These are phyloP conservation scores for Draba incana DNA, from an alignment of 345 rosid species.

Conservation along the genomic window DNA sequence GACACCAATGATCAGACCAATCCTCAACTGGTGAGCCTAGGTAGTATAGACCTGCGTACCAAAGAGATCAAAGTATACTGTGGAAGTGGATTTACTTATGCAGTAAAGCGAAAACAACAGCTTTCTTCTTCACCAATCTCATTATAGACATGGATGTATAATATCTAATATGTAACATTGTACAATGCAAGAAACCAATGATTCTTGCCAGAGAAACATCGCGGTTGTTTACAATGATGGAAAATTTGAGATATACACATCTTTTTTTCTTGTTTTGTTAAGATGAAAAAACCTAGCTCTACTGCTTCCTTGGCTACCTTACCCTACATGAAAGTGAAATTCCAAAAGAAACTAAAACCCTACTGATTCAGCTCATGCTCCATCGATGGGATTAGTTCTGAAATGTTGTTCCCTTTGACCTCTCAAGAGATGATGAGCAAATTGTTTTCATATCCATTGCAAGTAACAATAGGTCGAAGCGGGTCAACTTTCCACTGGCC, in stretches of 20 bases:
- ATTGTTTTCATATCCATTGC: slow-evolving; percentile 74
- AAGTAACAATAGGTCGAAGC: slow-evolving; percentile 71
- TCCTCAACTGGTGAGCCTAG: slow-evolving; percentile 54
- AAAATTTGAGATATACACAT: slow-evolving; percentile 31
- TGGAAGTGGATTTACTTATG: slow-evolving; percentile 88
- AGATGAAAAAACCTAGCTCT: slow-evolving; percentile 22
- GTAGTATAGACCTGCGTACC: slow-evolving; percentile 21
- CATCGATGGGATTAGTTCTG: slow-evolving; percentile 17
- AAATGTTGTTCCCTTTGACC: slow-evolving; percentile 9
- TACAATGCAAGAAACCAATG: slow-evolving; percentile 19
- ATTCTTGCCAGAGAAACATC: slow-evolving; percentile 19
- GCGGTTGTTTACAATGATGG: slow-evolving; percentile 22
- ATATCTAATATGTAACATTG: slow-evolving; percentile 24
- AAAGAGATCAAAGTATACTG: slow-evolving; percentile 54
- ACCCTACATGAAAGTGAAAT: slow-evolving; percentile 31
- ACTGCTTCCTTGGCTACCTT: slow-evolving; percentile 35
- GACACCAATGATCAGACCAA: slow-evolving; percentile 55
- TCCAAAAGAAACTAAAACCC: slow-evolving; percentile 22
- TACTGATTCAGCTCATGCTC: slow-evolving; percentile 31
- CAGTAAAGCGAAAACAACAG: slow-evolving; percentile 40
- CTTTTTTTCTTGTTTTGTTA: slow-evolving; percentile 17
- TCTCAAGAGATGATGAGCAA: slow-evolving; percentile 61
- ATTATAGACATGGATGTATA: slow-evolving; percentile 8
- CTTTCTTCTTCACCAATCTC: slow-evolving; percentile 16
- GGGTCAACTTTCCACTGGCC: slow-evolving; percentile 96